Conservation (phyloP, 805 yeast species). For the Candida glaebosa region DNA sequence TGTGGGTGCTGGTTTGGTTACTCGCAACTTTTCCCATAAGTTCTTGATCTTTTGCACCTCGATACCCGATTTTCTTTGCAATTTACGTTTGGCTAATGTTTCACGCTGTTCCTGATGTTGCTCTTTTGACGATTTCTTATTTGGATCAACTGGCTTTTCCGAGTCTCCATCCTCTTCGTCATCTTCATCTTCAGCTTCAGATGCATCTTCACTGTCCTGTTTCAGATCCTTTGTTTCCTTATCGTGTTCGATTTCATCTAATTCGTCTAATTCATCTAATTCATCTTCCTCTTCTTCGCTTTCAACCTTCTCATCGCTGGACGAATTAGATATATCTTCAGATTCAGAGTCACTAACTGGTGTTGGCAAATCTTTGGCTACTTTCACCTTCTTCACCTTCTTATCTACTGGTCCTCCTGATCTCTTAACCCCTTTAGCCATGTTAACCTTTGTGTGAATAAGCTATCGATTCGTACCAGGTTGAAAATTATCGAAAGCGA, state of each 20-base stretch:
- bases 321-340: slow-evolving; percentile 11
- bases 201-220: slow-evolving; percentile 17
- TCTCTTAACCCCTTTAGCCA: slow-evolving; percentile 34
- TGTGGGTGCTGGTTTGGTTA: slow-evolving; percentile 77
- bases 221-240: slow-evolving; percentile 14
- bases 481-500: background rate
- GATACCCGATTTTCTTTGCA: slow-evolving; percentile 81
- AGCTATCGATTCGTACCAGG: too few relatives aligned
- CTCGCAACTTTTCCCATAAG: slow-evolving; percentile 89
- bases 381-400: slow-evolving; percentile 25
- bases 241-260: slow-evolving; percentile 16
- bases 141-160: slow-evolving; percentile 30
- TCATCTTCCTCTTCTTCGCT: slow-evolving; percentile 22
- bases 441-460: slow-evolving; percentile 1
- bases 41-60: slow-evolving; percentile 82
- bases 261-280: slow-evolving; percentile 27
- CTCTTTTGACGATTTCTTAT: slow-evolving; percentile 55
- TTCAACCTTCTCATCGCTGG: slow-evolving; percentile 19
- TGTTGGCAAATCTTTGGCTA: slow-evolving; percentile 24
- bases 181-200: slow-evolving; percentile 18
- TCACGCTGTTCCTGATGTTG: slow-evolving; percentile 82
- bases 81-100: slow-evolving; percentile 74
- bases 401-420: slow-evolving; percentile 15
- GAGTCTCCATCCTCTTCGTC: slow-evolving; percentile 22
- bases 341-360: slow-evolving; percentile 13